Conservation (phyloP, 768 basidiomycete species). For the Scleroderma citrinum region DNA sequence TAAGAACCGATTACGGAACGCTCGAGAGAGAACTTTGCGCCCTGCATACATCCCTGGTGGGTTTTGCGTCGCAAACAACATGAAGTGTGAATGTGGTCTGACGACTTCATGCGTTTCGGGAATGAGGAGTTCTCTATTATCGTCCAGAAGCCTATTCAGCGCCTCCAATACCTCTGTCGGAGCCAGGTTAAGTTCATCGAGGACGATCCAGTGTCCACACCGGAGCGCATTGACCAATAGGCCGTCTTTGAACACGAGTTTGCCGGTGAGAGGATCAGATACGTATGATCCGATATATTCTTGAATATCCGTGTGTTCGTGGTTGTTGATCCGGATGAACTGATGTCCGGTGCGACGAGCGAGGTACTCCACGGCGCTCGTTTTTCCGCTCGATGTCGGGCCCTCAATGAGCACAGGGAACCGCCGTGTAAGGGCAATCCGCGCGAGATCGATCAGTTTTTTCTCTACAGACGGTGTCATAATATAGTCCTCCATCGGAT, state of each 20-base stretch:
- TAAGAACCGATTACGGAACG: constrained; percentile 94
- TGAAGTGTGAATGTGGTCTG: constrained; percentile 89
- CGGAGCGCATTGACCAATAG: constrained; percentile 88
- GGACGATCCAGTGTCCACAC: constrained; percentile 93
- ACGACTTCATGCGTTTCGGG: constrained; percentile 96
- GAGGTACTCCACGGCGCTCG: constrained; percentile 93
- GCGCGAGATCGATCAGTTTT: constrained; percentile 91
- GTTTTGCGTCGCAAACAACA: constrained; percentile 98
- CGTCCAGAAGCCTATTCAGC: constrained; percentile 91
- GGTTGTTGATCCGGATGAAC: constrained; percentile 98
- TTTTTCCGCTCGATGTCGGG: constrained; percentile 96
- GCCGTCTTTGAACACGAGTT: constrained; percentile 91
- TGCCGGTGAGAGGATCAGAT: constrained; percentile 89
- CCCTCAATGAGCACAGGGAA: constrained; percentile 98
- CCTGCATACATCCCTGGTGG: constrained; percentile 95
- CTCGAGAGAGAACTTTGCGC: constrained; percentile 88
- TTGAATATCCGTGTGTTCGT: constrained; percentile 99
- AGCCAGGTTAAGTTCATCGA: constrained; percentile 95
- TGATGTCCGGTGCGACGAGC: constrained; percentile 89
- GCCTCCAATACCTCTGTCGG: constrained; percentile 98
- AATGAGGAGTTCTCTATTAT: constrained; percentile 93
- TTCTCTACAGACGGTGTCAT: constrained; percentile 92
- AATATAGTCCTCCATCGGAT: constrained; percentile 76
- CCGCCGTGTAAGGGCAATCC: constrained; percentile 80
- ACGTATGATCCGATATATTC: constrained; percentile 97